Evolutionary conservation across 2,329 filamentous ascomycete genomes (phyloP).

Genomic region (Emergomyces pasteurianus): DNA sequence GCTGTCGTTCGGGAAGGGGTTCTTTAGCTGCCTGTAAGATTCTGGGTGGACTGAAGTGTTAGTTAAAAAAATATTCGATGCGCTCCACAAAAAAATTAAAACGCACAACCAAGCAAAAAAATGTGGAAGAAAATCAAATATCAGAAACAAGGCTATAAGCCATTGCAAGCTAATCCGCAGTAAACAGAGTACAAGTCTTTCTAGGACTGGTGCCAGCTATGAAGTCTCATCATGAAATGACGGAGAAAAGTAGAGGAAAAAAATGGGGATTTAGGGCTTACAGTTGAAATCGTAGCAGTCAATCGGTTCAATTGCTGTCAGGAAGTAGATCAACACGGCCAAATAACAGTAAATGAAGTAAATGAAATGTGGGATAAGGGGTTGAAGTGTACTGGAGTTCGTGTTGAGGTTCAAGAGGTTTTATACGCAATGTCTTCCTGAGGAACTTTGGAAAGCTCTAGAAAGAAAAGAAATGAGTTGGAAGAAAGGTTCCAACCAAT

Average conservation of each 20-base stretch:
- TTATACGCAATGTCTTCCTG: neutral
- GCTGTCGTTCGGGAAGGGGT: neutral
- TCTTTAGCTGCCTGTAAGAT: neutral
- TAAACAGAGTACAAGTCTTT: slow-evolving; percentile 50
- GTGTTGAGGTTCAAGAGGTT: neutral
- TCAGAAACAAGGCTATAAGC: slow-evolving; percentile 6
- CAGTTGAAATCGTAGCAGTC: neutral
- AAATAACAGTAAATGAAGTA: neutral
- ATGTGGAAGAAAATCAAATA: slow-evolving; percentile 8
- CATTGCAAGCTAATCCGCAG: slow-evolving; percentile 46
- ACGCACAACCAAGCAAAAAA: neutral
- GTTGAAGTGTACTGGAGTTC: neutral
- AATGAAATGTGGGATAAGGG: neutral
- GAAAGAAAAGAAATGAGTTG: slow-evolving; percentile 3
- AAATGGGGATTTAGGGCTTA: slow-evolving; percentile 3
- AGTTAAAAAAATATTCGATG: neutral
- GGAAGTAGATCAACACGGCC: neutral
- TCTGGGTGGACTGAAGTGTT: neutral
- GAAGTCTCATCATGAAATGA: slow-evolving; percentile 42
- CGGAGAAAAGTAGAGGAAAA: slow-evolving; percentile 6
- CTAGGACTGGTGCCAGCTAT: slow-evolving; percentile 58
- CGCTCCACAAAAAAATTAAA: neutral
- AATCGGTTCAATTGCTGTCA: neutral
- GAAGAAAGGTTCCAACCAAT: neutral
- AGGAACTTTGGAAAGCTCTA: slow-evolving; percentile 12